Conservation (phyloP, 2,329 filamentous ascomycete species). For the Dactylellina sp. region DNA sequence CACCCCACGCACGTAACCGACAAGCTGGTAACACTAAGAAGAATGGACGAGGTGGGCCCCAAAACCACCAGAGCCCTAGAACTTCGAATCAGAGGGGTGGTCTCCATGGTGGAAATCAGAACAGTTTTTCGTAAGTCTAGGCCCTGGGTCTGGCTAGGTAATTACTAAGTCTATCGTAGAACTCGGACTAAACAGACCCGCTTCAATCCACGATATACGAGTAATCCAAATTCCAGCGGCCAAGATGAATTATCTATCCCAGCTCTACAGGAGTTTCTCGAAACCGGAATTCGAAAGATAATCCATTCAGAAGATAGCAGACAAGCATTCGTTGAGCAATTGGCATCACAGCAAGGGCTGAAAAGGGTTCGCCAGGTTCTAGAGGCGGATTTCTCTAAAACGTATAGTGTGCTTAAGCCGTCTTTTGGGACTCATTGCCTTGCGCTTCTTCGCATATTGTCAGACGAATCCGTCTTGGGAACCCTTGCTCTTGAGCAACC, state of each 20-base stretch:
- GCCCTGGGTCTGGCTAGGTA: too few species aligned
- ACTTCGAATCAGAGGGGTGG: too few species aligned
- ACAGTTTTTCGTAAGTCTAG: too few species aligned
- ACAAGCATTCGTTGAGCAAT: constrained; percentile 20
- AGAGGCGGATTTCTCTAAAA: constrained; percentile 31
- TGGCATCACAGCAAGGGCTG: constrained; percentile 36
- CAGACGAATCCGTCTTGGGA: constrained; percentile 58
- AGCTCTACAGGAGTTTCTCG: constrained; percentile 41
- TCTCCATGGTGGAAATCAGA: too few species aligned
- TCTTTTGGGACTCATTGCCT: constrained; percentile 58
- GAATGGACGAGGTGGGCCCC: too few species aligned
- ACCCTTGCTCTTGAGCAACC: constrained; percentile 60
- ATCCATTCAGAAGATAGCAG: constrained; percentile 24
- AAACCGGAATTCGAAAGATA: constrained; percentile 32
- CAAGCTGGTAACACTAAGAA: too few species aligned
- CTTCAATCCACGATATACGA: neutral
- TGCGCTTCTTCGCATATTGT: constrained; percentile 59
- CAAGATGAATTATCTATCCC: constrained; percentile 21
- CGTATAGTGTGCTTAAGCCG: constrained; percentile 35
- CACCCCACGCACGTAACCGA: too few species aligned
- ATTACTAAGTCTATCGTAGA: neutral
- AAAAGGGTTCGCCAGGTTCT: constrained; percentile 37
- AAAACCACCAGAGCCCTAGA: too few species aligned
- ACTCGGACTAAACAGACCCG: neutral
- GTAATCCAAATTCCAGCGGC: constrained; percentile 1